A percentile compares a stretch with the other conserved stretches of the same genome.
These are phyloP conservation scores for Dunaliella primolecta DNA, from an alignment of 139 green algal species.

Conservation along the genomic window DNA sequence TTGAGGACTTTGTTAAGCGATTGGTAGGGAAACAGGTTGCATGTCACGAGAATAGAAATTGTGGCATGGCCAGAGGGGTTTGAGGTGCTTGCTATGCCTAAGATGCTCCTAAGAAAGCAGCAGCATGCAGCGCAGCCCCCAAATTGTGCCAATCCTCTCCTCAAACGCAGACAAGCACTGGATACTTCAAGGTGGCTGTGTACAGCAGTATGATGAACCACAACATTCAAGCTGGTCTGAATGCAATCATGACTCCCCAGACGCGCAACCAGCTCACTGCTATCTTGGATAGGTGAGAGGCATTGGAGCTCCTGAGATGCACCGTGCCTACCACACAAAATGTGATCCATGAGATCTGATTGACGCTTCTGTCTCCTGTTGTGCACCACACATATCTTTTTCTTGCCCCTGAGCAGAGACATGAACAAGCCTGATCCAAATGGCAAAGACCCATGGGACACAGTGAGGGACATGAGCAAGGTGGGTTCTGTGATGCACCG, in stretches of 20 bases:
- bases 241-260: not conserved
- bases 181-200: not conserved
- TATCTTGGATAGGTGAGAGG: constrained; percentile 1
- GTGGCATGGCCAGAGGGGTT: too few species aligned
- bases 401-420: not conserved
- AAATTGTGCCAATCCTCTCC: too few species aligned
- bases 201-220: not conserved
- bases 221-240: not conserved
- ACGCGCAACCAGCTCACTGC: not conserved
- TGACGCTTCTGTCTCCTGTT: too few species aligned
- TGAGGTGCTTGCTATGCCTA: too few species aligned
- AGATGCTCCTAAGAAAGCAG: too few species aligned
- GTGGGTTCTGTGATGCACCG: not conserved
- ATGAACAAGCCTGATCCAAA: constrained; percentile 2
- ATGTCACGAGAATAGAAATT: too few species aligned
- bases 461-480: not conserved
- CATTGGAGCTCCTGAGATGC: too few species aligned
- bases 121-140: too few species aligned
- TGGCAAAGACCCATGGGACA: not conserved
- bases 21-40: too few species aligned
- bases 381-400: too few species aligned
- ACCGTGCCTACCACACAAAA: too few species aligned
- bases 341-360: too few species aligned
- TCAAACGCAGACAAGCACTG: not conserved
- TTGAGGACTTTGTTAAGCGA: not conserved